Evolutionary conservation across 75 land plant species (phyloP).

Genomic region (Cupressus sempervirens): DNA sequence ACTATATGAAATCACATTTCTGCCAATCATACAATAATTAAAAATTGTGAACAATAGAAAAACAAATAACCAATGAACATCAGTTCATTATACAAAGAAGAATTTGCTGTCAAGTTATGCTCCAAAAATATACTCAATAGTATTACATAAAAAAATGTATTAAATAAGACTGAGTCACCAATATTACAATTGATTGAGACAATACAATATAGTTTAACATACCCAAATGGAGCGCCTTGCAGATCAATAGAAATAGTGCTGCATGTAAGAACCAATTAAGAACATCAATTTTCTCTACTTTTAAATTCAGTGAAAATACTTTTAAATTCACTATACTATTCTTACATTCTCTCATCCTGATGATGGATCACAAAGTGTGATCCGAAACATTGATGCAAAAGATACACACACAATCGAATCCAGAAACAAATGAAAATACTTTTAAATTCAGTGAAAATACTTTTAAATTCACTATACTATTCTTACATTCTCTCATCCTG

Average conservation of each 20-base stretch:
- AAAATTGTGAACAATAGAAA: not conserved
- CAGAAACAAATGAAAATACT: too few species aligned
- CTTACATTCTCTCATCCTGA: too few species aligned
- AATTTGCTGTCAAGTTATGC: not conserved
- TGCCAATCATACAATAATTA: constrained; percentile 23
- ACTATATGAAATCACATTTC: constrained; percentile 92
- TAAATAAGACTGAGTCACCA: not conserved
- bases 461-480: too few species aligned
- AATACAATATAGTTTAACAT: constrained; percentile 10
- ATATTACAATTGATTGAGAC: not conserved
- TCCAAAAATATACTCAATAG: not conserved
- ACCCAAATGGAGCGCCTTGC: constrained; percentile 77
- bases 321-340: too few species aligned
- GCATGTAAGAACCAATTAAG: constrained; percentile 17
- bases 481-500: too few species aligned
- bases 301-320: not conserved
- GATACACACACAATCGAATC: too few species aligned
- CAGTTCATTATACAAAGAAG: not conserved
- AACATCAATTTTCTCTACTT: not conserved
- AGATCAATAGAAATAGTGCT: constrained; percentile 61
- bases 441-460: too few species aligned
- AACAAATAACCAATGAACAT: not conserved
- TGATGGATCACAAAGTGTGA: too few species aligned
- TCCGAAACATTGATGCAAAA: too few species aligned
- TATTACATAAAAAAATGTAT: not conserved